phyloP scores from a whole-genome alignment of 164 flowering plant species.

The Berberis vulgaris region DNA sequence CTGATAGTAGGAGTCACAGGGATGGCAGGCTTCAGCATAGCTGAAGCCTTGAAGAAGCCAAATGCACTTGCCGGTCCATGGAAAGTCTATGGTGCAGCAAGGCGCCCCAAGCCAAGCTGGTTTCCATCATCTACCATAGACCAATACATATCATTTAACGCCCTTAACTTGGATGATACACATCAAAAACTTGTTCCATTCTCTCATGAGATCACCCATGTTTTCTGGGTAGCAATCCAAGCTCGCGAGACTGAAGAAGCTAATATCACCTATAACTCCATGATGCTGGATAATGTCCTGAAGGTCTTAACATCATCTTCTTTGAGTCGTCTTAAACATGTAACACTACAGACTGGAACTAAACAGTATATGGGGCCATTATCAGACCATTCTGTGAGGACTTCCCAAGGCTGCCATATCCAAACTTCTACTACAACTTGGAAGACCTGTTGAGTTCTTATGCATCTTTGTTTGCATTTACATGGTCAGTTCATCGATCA shows the following conservation, averaged over 20 bases:
- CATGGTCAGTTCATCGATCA: slow-evolving; percentile 28
- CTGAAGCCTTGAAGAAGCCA: not conserved
- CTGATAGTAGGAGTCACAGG: not conserved
- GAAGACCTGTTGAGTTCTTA: slow-evolving; percentile 21
- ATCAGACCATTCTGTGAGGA: slow-evolving; percentile 23
- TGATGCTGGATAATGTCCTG: slow-evolving; percentile 26
- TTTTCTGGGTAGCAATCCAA: slow-evolving; percentile 32
- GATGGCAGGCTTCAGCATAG: not conserved
- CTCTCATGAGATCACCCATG: slow-evolving; percentile 21
- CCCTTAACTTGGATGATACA: slow-evolving; percentile 5
- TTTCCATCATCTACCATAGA: not conserved
- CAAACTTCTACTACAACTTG: slow-evolving; percentile 23
- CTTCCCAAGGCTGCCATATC: slow-evolving; percentile 18
- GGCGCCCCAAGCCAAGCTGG: not conserved
- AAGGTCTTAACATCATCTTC: slow-evolving; percentile 7
- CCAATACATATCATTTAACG: not conserved
- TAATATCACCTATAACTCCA: slow-evolving; percentile 9
- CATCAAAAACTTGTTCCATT: slow-evolving; percentile 12
- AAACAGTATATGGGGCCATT: slow-evolving; percentile 39
- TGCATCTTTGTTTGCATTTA: slow-evolving; percentile 5
- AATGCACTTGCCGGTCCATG: not conserved
- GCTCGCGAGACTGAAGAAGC: slow-evolving; percentile 11
- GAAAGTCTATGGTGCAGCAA: not conserved
- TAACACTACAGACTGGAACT: slow-evolving; percentile 32
- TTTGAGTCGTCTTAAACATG: slow-evolving; percentile 14